Evolutionary conservation across 2,329 filamentous ascomycete species (phyloP), one percentile per base, ranked within the genome.

Genomic region (Aspergillus eucalypticola): DNA sequence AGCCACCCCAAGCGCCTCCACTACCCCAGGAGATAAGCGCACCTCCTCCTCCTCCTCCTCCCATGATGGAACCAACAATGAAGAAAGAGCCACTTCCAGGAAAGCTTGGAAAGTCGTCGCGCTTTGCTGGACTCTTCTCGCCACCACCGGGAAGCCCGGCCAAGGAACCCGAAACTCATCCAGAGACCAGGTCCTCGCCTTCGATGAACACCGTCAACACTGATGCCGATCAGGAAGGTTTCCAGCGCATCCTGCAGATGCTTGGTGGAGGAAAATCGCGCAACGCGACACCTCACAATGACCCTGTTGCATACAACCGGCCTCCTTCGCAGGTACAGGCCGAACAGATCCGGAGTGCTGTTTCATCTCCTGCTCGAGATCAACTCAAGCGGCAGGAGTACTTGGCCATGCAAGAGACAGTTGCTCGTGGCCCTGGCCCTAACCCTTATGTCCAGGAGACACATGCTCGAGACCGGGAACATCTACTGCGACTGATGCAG

Each of bases 401-500:
- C 23, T 68, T 73, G 62, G 62, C 50, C 10, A 64, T 67, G 29
- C 70, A 66, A 35, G 69, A 71, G 46, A 62, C 60, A 10, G 44
- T 60, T 55, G 62, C 64, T 49, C 67, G 69, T n/a, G 63, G 67
- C 56, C 59, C 69, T 52, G 66, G 64, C 1, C 66, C 72, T 5
- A 60, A 62, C 19, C 27, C 63, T 19, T 63, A 60, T 75, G 63
- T 75, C 59, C 73, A 76, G 73, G 70, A 79, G 62, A 58, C 78
- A 69, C 76, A 73, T 64, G 70, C 63, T 72, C 86, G 82, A 67
- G 90, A 94, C 67, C 86, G 89, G n/a, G 90, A 96, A 65, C 93
- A 95, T 72, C 79, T 96, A 52, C 90, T 96, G 76, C 90, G 88
- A 62, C 82, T 96, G 29, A 95, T 96, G 90, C 86, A 89, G 66